Evolutionary conservation across 2,329 filamentous ascomycete genomes (phyloP), one percentile per base, ranked within the genome.

Genomic region (Rosellinia necatrix): DNA sequence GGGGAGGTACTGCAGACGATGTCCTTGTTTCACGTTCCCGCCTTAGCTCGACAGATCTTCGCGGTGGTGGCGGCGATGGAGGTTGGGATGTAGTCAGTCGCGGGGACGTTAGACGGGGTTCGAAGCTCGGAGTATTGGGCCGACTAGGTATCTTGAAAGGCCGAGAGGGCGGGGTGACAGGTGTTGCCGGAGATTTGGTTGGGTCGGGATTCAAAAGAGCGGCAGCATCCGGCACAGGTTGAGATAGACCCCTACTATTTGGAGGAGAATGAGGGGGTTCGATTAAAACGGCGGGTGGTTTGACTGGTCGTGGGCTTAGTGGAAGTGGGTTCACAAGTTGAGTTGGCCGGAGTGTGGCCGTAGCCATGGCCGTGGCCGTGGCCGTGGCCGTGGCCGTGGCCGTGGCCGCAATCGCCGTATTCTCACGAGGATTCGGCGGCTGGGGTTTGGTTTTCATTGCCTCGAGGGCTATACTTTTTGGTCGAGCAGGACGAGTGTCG

Each of bases 241-340:
- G 50, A 32, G 68, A 69, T 19, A 71, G 64, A 15, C 70, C 60
- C 40, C 71, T 74, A 43, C 68, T 70, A 61, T 85, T 87, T 1
- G 85, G 82, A 0, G 89, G 87, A 9, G 89, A 91, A 48, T 81
- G 81, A 4, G 89, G 89, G 38, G 89, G 87, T 51, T 90, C 81
- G 42, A 92, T 76, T 4, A 81, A 83, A 55, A 92, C 83, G 27
- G 86, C 80, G 15, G 90, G 89, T 25, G 86, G 81, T n/a, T 72
- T 71, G 15, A 71, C 60, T 22, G 76, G 75, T 15, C 70, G 74
- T 1, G 77, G 77, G 37, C 74, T 78, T 61, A 76, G 43, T 1
- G 83, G 80, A 27, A 77, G 75, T 13, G 78, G 63, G 9, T 60
- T 64, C 72, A 41, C 76, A 72, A 53, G 74, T 73, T 62, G 79